A percentile compares a stretch with the other conserved stretches of the same genome.
phyloP scores from a whole-genome alignment of 352 stramenopile species.

The Globisporangium mamillatum region DNA sequence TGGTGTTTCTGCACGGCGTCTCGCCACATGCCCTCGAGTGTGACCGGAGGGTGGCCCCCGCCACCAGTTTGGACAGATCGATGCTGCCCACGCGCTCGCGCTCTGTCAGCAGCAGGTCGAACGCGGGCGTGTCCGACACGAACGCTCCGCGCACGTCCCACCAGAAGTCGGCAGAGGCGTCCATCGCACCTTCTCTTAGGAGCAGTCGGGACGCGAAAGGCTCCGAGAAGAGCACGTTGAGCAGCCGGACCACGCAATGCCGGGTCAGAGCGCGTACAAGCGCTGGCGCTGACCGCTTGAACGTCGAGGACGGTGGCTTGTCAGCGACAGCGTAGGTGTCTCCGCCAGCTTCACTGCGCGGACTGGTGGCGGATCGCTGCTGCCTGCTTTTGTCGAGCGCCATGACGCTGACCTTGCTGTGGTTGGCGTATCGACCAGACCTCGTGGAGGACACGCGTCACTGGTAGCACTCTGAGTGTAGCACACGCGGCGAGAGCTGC shows the following conservation, averaged over 20 bases:
- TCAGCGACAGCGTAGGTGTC: too few species aligned
- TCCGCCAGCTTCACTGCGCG: not conserved
- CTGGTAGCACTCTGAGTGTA: not conserved
- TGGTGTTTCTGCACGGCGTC: not conserved
- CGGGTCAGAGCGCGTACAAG: not conserved
- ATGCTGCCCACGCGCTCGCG: not conserved
- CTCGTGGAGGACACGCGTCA: not conserved
- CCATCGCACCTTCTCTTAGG: not conserved
- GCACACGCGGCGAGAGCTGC: not conserved
- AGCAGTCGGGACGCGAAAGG: not conserved
- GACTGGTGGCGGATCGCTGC: too few species aligned
- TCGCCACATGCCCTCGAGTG: constrained; percentile 4
- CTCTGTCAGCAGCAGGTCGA: not conserved
- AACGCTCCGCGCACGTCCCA: not conserved
- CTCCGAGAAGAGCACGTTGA: constrained; percentile 8
- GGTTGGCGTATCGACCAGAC: not conserved
- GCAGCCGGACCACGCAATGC: constrained; percentile 2
- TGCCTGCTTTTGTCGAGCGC: not conserved
- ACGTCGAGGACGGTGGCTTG: not conserved
- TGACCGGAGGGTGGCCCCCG: not conserved
- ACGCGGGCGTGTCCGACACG: not conserved
- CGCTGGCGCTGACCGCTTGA: not conserved
- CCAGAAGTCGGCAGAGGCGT: not conserved
- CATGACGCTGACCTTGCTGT: not conserved
- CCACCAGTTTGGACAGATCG: not conserved